Evolutionary conservation across 257 asterid species (phyloP).

Genomic region (Solanum paucissectum): DNA sequence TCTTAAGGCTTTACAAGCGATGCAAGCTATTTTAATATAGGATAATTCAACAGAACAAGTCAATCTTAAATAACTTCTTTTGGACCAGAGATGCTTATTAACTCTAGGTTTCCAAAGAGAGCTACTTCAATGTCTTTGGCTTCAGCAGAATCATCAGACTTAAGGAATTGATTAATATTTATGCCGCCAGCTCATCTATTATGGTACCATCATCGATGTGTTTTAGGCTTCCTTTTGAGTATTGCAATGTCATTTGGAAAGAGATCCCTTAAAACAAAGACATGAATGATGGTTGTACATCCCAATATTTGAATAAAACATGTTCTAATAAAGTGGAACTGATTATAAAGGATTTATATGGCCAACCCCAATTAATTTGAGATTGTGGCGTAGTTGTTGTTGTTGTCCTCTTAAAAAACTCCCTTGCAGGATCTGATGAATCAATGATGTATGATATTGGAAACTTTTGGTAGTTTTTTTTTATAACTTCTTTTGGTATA

Average conservation of each 20-base stretch:
- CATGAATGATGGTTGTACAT: slow-evolving; percentile 47
- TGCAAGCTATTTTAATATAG: neutral
- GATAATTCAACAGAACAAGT: neutral
- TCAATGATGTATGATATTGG: too few relatives aligned
- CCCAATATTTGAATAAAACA: too few relatives aligned
- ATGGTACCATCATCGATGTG: slow-evolving; percentile 28
- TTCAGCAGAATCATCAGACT: slow-evolving; percentile 32
- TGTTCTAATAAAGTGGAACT: too few relatives aligned
- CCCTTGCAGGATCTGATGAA: too few relatives aligned
- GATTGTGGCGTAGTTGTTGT: too few relatives aligned
- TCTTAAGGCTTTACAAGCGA: neutral
- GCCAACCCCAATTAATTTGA: too few relatives aligned
- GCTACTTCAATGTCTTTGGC: slow-evolving; percentile 40
- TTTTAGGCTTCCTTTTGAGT: slow-evolving; percentile 28
- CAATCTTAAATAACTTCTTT: neutral
- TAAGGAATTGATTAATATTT: slow-evolving; percentile 38
- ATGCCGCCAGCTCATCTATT: slow-evolving; percentile 33
- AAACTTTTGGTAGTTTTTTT: too few relatives aligned
- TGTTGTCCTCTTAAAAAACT: too few relatives aligned
- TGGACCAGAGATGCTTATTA: neutral
- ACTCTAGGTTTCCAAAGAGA: neutral
- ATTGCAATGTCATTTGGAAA: slow-evolving; percentile 61
- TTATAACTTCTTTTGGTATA: too few relatives aligned
- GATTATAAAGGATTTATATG: too few relatives aligned
- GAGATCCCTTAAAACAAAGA: slow-evolving; percentile 45